These are phyloP conservation scores for Phytophthora pistaciae DNA, from an alignment of 352 stramenopile species.

Conservation along the genomic window DNA sequence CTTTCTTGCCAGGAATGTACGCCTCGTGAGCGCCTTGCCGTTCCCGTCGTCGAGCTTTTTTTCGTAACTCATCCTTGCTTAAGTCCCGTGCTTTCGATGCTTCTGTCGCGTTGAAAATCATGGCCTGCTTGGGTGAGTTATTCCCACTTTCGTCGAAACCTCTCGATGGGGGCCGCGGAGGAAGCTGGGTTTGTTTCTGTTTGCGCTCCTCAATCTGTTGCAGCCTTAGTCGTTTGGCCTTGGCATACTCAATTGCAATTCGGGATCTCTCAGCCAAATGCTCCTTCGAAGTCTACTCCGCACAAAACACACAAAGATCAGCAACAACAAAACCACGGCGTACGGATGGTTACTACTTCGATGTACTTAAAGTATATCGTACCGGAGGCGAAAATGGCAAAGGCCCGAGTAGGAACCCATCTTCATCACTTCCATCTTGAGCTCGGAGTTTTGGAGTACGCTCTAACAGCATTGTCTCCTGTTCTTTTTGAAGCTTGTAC, in stretches of 20 bases:
- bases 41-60: slow-evolving; percentile 40
- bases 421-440: slow-evolving; percentile 21
- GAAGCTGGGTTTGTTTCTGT: slow-evolving; percentile 47
- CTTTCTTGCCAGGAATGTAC: slow-evolving; percentile 57
- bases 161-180: slow-evolving; percentile 49
- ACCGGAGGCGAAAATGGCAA: slow-evolving; percentile 43
- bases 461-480: slow-evolving; percentile 51
- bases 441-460: slow-evolving; percentile 9
- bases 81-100: slow-evolving; percentile 58
- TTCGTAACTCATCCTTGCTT: slow-evolving; percentile 59
- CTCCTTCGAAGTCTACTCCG: slow-evolving; percentile 46
- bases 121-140: slow-evolving; percentile 13
- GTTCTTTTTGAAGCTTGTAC: slow-evolving; percentile 82
- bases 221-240: slow-evolving; percentile 56
- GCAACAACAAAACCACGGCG: background rate
- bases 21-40: slow-evolving; percentile 63
- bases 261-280: slow-evolving; percentile 60
- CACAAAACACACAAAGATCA: slow-evolving; percentile 10
- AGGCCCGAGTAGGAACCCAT: slow-evolving; percentile 3
- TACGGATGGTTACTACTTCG: background rate
- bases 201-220: slow-evolving; percentile 50
- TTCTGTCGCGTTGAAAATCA: slow-evolving; percentile 58
- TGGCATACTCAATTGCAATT: slow-evolving; percentile 65
- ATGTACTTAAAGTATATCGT: slow-evolving; percentile 2
- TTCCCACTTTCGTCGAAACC: slow-evolving; percentile 9